Evolutionary conservation across 495 filamentous ascomycete species (phyloP).

Genomic region (Aspergillus taichungensis): DNA sequence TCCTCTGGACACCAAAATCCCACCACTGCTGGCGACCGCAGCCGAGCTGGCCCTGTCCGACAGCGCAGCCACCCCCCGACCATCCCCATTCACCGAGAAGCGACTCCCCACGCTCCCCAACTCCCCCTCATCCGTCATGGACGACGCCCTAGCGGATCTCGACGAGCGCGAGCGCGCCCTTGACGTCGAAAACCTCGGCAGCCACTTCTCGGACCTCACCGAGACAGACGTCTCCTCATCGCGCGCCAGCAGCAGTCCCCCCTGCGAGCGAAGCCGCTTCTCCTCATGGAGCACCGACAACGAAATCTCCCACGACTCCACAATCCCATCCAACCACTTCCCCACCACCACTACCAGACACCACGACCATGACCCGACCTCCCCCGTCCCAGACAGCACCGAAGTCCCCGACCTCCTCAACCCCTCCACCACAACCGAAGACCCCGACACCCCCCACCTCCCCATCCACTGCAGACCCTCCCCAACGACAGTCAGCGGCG

Average conservation of each 20-base stretch:
- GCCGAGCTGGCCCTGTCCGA: conserved; percentile 2
- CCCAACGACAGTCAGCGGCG: conserved; percentile 23
- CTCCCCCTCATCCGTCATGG: conserved; percentile 40
- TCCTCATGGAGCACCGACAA: conserved; percentile 41
- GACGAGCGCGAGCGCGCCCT: conserved; percentile 28
- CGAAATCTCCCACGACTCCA: conserved; percentile 33
- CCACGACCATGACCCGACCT: conserved; percentile 17
- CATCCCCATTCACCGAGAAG: conserved; percentile 25
- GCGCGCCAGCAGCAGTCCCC: conserved; percentile 10
- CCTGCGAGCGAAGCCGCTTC: conserved; percentile 33
- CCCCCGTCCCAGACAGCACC: conserved; percentile 16
- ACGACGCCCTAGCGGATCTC: conserved; percentile 36
- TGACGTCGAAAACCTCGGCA: conserved; percentile 26
- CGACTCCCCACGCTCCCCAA: conserved; percentile 39
- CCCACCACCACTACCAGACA: conserved; percentile 32
- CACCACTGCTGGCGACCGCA: conserved; percentile 9
- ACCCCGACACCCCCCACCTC: conserved; percentile 35
- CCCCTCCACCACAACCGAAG: conserved; percentile 15
- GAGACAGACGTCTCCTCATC: conserved; percentile 28
- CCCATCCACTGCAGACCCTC: conserved; percentile 28
- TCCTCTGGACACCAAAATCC: conserved; percentile 7
- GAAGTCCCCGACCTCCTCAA: conserved; percentile 19
- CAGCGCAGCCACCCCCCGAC: conserved; percentile 24
- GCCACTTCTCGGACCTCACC: conserved; percentile 37
- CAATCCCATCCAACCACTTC: conserved; percentile 27